Evolutionary conservation across 1,284 basidiomycete genomes (phyloP), one percentile per base, ranked within the genome.

Genomic region (Dichomitus squalens): DNA sequence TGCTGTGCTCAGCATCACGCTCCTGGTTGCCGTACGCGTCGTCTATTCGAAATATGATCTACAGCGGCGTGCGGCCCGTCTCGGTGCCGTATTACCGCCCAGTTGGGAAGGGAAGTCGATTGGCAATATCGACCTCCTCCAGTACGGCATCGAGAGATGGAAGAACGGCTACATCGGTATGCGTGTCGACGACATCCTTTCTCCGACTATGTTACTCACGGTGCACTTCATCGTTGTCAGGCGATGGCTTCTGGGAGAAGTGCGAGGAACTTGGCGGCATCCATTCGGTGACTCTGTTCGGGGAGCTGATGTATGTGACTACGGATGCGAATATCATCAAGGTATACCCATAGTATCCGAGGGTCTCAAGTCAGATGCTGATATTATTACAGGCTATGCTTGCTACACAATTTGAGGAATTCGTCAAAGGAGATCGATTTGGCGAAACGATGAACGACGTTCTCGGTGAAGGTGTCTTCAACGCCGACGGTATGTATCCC

Each of bases 301-400:
- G 68, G 64, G 66, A 64, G 29, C 49, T 40, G 4, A 38, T 48
- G 12, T 61, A 64, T 47, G 3, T 64, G 16, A 66, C 66, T 3
- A 56, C 58, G 16, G 66, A 69, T 44, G 64, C 59, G 2, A 58
- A 63, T 9, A 40, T 66, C 20, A 39, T 68, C 50, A 69, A 69
- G 63, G 68, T 68, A 44, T 20, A 47, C 20, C 14, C 2, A 5
- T 16, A 33, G n/a, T n/a, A 33, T 4, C 40, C 23, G 11, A 14
- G 35, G 4, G 12, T 16, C 9, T 9, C 14, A 12, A 21, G 23
- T 20, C 3, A 33, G 18, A 9, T 7, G 12, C 16, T 39, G 12
- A 39, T 27, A 20, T 21, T 14, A 43, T 29, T 20, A 11, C 23
- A 69, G 67, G 56, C 55, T 7, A 36, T 68, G 7, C 61, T 68